Evolutionary conservation across 176 grass and related monocot genomes (phyloP), one percentile per base, ranked within the genome.

Genomic region (Rhynchospora breviuscula): DNA sequence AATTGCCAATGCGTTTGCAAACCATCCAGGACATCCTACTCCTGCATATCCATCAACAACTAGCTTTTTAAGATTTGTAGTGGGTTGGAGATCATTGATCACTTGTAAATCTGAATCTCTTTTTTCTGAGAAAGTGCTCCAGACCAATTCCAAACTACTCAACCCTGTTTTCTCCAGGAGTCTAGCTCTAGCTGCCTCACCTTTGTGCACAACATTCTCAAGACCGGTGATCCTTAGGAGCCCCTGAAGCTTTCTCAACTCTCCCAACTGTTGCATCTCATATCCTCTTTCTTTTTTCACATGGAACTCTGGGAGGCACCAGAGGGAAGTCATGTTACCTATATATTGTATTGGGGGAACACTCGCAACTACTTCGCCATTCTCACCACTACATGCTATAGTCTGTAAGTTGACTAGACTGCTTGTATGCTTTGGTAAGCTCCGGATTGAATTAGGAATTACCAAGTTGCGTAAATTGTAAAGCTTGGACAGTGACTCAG

Each of bases 161-260:
- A 87, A 74, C 25, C 79, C 31, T 13, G 47, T 68, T 63, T 81
- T 81, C 2, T 63, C n/a, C 4, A 44, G 10, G 4, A 86, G 26
- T 21, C 65, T 52, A 8, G 33, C 79, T 11, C 7, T 10, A 67
- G 19, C 67, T 58, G 76, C 85, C 7, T 71, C 46, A 8, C 9
- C 46, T 46, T 68, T 59, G 35, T 40, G 35, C 15, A 2, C 75
- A n/a, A 66, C 60, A 67, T 71, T 86, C 46, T 86, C 76, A 29
- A 86, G 75, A 71, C 57, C 43, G 3, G 0, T 21, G 59, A 86
- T 86, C 6, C 1, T 14, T 19, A 86, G 47, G 8, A 0, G 0
- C 79, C 85, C 77, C 14, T 31, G 14, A 57, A 86, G 73, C 14
- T 86, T 51, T 1, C 56, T 81, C 49, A 86, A 48, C 23, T 48